Conservation (phyloP, 208 protist genomes). For the Leptomonas seymouri region DNA sequence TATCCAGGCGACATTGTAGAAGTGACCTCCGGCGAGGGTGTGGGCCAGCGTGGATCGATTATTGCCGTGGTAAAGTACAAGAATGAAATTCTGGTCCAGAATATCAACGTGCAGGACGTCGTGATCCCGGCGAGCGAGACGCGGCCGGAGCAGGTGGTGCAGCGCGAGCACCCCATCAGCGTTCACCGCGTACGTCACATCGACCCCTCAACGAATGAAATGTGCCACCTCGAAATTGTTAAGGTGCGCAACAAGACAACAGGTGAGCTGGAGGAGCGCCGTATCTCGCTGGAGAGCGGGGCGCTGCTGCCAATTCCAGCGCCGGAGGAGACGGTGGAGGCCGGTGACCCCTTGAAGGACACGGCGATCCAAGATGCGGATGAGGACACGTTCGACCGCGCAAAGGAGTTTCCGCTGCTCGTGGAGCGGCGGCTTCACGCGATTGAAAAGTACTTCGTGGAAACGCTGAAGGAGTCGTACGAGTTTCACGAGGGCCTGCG, state of each 20-base stretch:
- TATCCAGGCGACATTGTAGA: conserved; percentile 89
- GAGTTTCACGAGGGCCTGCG: conserved; percentile 68
- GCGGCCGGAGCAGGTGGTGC: conserved; percentile 84
- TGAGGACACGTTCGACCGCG: conserved; percentile 72
- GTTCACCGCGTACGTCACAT: conserved; percentile 76
- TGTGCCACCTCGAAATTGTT: conserved; percentile 75
- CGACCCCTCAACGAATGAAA: conserved; percentile 78
- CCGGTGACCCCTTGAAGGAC: conserved; percentile 82
- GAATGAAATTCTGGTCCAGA: conserved; percentile 90
- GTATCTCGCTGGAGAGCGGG: conserved; percentile 76
- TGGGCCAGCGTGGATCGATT: conserved; percentile 83
- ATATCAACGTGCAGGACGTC: conserved; percentile 89
- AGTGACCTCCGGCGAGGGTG: conserved; percentile 69
- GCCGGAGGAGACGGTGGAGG: conserved; percentile 48
- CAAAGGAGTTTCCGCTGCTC: conserved; percentile 71
- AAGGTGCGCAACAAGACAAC: conserved; percentile 85
- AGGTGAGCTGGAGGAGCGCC: conserved; percentile 67
- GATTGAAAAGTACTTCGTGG: conserved; percentile 88
- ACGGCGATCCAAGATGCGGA: conserved; percentile 86
- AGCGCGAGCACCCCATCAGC: conserved; percentile 86
- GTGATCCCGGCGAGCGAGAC: conserved; percentile 85
- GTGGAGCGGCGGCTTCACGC: conserved; percentile 72
- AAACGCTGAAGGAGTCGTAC: conserved; percentile 52
- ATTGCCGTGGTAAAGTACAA: conserved; percentile 89
- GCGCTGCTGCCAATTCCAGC: conserved; percentile 82